A percentile compares a stretch with the other conserved stretches of the same genome.
phyloP scores from a whole-genome alignment of 169 alveolate species.

The Haemoproteus tartakovskyi region DNA sequence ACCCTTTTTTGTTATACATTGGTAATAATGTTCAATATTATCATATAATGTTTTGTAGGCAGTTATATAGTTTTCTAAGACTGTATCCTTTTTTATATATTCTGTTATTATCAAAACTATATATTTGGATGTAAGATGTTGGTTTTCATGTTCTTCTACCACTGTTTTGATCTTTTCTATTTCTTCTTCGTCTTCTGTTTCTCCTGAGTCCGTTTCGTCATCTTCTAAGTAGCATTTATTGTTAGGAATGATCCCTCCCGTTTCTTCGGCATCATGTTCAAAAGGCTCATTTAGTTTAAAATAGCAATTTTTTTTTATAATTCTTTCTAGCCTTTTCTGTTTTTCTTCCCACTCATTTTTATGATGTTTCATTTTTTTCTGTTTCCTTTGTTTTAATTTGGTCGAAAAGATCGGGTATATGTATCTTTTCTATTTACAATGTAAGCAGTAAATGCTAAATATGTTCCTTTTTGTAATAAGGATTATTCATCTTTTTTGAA shows the following conservation, averaged over 20 bases:
- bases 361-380: neutral
- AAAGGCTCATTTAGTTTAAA: neutral
- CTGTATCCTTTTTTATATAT: conserved; percentile 40
- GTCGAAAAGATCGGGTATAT: neutral
- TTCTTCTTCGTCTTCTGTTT: no score
- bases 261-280: neutral
- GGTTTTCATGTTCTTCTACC: no score
- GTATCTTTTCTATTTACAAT: no score
- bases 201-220: conserved; percentile 13
- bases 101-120: conserved; percentile 33
- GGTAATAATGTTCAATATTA: conserved; percentile 16
- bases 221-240: neutral
- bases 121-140: conserved; percentile 21
- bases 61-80: conserved; percentile 10
- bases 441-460: no score
- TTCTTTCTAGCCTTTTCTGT: conserved; percentile 20
- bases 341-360: conserved; percentile 26
- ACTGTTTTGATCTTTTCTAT: no score
- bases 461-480: no score
- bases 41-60: conserved; percentile 39
- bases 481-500: no score
- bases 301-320: conserved; percentile 42
- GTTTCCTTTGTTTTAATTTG: conserved; percentile 1
- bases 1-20: conserved; percentile 1
- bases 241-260: conserved; percentile 28